Conservation (phyloP, 1,284 basidiomycete species). For the Sanghuangporus weigelae region DNA sequence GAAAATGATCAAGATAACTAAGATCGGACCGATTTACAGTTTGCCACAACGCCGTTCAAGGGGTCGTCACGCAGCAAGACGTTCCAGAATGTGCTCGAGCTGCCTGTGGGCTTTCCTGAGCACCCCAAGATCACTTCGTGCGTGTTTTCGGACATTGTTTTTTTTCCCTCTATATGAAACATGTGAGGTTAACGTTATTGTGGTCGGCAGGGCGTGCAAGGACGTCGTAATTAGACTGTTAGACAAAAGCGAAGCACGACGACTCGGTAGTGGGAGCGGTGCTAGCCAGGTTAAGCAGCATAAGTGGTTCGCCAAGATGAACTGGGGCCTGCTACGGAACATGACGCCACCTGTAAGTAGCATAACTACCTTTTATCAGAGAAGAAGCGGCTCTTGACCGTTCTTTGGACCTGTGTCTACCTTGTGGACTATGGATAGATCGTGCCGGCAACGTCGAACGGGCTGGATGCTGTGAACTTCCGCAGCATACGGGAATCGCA, state of each 20-base stretch:
- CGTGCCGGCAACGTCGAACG: slow-evolving; percentile 78
- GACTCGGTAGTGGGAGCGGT: slow-evolving; percentile 88
- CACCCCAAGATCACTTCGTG: slow-evolving; percentile 78
- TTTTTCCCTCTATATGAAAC: not conserved
- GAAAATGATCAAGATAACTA: not conserved
- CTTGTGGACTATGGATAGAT: slow-evolving; percentile 47
- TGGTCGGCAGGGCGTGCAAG: slow-evolving; percentile 65
- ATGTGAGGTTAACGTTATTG: not conserved
- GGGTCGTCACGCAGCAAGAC: slow-evolving; percentile 92
- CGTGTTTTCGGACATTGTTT: slow-evolving; percentile 30
- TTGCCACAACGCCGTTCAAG: slow-evolving; percentile 98
- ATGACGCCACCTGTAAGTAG: slow-evolving; percentile 83
- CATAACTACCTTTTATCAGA: not conserved
- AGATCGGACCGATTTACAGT: slow-evolving; percentile 42
- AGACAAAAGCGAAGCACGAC: slow-evolving; percentile 89
- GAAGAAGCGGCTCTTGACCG: not conserved
- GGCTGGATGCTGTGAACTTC: slow-evolving; percentile 86
- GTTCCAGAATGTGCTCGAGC: slow-evolving; percentile 90
- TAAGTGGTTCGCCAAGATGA: slow-evolving; percentile 96
- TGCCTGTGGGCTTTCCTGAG: slow-evolving; percentile 88
- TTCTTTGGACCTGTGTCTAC: not conserved
- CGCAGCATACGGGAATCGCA: slow-evolving; percentile 85
- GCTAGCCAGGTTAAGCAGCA: slow-evolving; percentile 99
- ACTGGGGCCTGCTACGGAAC: slow-evolving; percentile 95
- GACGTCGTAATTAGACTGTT: slow-evolving; percentile 84